Evolutionary conservation across 2,329 filamentous ascomycete genomes (phyloP), one percentile per base, ranked within the genome.

Genomic region (Colletotrichum godetiae): DNA sequence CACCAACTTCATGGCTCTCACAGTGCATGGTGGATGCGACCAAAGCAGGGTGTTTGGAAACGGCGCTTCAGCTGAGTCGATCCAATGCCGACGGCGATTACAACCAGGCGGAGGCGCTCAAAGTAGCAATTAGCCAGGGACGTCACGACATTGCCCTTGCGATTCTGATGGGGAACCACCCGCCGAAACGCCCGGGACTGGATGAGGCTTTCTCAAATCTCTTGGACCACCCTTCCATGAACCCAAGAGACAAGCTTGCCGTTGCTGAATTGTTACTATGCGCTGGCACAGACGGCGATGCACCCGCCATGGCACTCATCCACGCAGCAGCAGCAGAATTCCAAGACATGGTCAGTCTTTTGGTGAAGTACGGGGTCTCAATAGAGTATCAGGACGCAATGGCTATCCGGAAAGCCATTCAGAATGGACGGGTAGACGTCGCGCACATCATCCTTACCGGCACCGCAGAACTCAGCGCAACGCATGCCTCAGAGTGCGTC

Each of bases 221-320:
- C 1, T 84, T 88, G 71, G 78, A 83, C 1, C 85, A 87, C 61
- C 78, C 84, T 2, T 84, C 85, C 2, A 82, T 89, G 22, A 84
- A 83, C 6, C 85, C 86, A 0, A 83, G 85, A 35, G 85, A 87
- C 37, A 90, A 88, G 76, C 79, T 88, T 55, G 84, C 84, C 2
- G 81, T 92, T 74, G 83, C 87, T 0, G 89, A 92, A 77, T 80
- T 90, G 3, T 77, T 92, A 1, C 82, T 92, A 1, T 91, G 89
- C 66, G 89, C 88, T 1, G 90, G 90, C 0, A 89, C 89, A 1
- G 81, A 84, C 13, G 90, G 90, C 1, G 85, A 88, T 15, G 80
- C 83, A 1, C 80, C 89, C 0, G 84, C 88, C 0, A 80, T 82
- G 35, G 88, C 86, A 0, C 81, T 91, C 0, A 80, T 87, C 7